A percentile compares a stretch with the other conserved stretches of the same genome.
Evolutionary conservation across 2,329 filamentous ascomycete genomes (phyloP).

Genomic region (Botrytis paeoniae): DNA sequence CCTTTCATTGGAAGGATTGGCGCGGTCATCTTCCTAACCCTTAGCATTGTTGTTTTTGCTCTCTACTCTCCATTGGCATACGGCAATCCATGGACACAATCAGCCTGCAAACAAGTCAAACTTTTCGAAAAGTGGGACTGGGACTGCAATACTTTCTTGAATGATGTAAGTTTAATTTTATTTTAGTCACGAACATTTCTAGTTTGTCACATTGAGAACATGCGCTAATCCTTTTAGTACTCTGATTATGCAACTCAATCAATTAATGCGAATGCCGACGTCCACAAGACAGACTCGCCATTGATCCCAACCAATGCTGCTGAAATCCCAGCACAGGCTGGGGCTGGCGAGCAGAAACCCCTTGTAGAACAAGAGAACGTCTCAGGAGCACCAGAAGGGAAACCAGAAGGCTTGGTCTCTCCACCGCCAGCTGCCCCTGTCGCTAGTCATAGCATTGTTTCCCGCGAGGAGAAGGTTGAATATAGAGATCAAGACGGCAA

Average conservation of each 20-base stretch:
- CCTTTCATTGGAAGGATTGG: constrained; percentile 72
- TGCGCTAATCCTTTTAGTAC: constrained; percentile 35
- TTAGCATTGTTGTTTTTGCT: constrained; percentile 73
- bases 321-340: constrained; percentile 26
- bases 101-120: constrained; percentile 82
- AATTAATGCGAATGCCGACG: constrained; percentile 28
- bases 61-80: constrained; percentile 90
- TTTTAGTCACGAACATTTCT: background rate
- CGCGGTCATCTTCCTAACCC: constrained; percentile 68
- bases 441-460: constrained; percentile 35
- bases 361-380: constrained; percentile 30
- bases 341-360: constrained; percentile 32
- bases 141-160: constrained; percentile 93
- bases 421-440: constrained; percentile 23
- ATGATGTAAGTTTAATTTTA: constrained; percentile 65
- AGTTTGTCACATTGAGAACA: background rate
- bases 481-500: constrained; percentile 96
- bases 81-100: constrained; percentile 89
- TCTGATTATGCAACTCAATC: constrained; percentile 38
- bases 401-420: constrained; percentile 31
- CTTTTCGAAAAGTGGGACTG: constrained; percentile 91
- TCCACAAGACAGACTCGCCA: constrained; percentile 35
- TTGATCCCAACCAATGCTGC: constrained; percentile 33
- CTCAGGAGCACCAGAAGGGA: constrained; percentile 35
- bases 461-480: constrained; percentile 77